Base-by-base conservation (phyloP, 352 stramenopile species). In the Blastocystis hominis region DNA sequence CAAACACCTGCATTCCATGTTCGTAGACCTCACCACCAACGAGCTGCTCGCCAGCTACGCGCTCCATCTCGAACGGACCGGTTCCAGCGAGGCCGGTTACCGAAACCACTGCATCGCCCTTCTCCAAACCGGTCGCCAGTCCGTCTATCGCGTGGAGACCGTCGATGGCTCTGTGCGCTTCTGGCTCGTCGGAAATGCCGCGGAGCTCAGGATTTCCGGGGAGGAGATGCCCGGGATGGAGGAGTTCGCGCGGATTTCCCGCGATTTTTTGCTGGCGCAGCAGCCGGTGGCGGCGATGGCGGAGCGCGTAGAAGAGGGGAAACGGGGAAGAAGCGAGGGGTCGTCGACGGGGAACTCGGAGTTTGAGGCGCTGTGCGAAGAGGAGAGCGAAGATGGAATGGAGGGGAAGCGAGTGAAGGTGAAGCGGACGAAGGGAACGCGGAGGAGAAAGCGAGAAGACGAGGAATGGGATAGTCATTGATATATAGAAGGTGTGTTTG, bases 111-210 rank as follows among this genome's bases (percentile, higher is more conserved):
- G 20, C 3, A 44, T 80, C 17, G 42, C 34, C 17, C 30, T 80
- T 40, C 38, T 80, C 7, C 50, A 34, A 46, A 42, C 30, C 9
- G 20, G 46, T 40, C 70, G 38, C 0, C n/a, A 36, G 42, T 6
- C 30, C 2, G 36, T 61, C 20, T 80, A 66, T 42, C 70, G 70
- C 24, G 50, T 80, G 30, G 17, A 64, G 17, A 42, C 2, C 36
- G 20, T 17, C 13, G 36, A 64, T 40, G 47, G 70, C 4, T 13
- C 3, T 6, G 3, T 64, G 46, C 10, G 17, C 3, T 47, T 80
- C 1, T 80, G 70, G 70, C 46, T 61, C 13, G 50, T 80, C 42
- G 70, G 70, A 64, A 80, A 80, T 42, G 70, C 70, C 17, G 38
- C n/a, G 36, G 70, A 80, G 1, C 30, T 80, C 3, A 42, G 34